Conservation (phyloP, 352 stramenopile species). For the Pythium oligandrum region DNA sequence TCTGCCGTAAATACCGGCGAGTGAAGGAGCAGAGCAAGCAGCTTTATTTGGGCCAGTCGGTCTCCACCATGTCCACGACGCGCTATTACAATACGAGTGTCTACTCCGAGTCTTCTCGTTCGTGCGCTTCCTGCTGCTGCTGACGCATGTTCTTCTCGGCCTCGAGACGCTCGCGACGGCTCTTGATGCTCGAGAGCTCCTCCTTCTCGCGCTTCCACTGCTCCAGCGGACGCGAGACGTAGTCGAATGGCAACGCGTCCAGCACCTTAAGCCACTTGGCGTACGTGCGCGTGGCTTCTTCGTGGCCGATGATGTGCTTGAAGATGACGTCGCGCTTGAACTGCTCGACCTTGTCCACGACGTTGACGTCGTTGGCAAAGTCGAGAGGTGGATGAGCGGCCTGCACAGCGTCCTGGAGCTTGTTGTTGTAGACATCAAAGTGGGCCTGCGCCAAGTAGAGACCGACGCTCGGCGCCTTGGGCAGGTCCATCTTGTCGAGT, state of each 20-base stretch:
- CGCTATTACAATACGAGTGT: too few relatives aligned
- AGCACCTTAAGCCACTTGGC: conserved; percentile 77
- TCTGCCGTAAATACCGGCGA: too few relatives aligned
- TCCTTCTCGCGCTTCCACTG: conserved; percentile 81
- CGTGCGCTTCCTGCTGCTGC: background rate
- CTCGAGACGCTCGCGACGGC: conserved; percentile 16
- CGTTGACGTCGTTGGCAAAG: conserved; percentile 40
- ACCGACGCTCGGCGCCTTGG: conserved; percentile 82
- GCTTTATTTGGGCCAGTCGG: too few relatives aligned
- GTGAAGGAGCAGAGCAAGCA: too few relatives aligned
- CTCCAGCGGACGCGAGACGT: conserved; percentile 44
- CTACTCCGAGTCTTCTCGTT: too few relatives aligned
- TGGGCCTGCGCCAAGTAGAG: conserved; percentile 82
- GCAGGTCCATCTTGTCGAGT: conserved; percentile 83
- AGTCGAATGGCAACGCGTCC: conserved; percentile 65
- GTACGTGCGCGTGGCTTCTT: conserved; percentile 69
- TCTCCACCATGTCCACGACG: too few relatives aligned
- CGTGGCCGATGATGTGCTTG: conserved; percentile 79
- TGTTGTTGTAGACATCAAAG: conserved; percentile 85
- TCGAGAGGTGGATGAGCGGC: conserved; percentile 61
- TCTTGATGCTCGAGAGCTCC: conserved; percentile 25
- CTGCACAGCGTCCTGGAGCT: conserved; percentile 64
- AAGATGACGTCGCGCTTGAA: conserved; percentile 83
- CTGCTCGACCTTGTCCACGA: conserved; percentile 50
- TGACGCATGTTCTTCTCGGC: conserved; percentile 20